Evolutionary conservation across 1,284 basidiomycete species (phyloP).

Genomic region (Tylopilus sp.): DNA sequence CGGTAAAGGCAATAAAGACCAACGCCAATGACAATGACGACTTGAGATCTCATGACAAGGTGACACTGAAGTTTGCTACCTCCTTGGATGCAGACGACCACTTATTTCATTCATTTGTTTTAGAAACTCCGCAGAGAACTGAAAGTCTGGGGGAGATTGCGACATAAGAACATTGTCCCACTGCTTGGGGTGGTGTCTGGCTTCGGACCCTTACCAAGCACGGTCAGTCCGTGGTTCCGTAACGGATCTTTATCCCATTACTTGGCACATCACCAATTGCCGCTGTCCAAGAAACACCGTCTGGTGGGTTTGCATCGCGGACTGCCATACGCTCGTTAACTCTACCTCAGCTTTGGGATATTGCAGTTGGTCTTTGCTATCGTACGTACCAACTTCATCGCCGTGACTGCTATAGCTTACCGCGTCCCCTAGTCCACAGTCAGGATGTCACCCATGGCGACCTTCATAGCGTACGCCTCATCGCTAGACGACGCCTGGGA

Average conservation of each 20-base stretch:
- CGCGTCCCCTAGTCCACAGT: constrained; percentile 20
- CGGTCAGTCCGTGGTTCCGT: constrained; percentile 31
- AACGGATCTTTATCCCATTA: constrained; percentile 29
- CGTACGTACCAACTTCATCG: constrained; percentile 16
- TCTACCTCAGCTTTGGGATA: constrained; percentile 22
- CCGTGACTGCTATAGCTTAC: neutral
- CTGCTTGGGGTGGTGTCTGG: constrained; percentile 26
- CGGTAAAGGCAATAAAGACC: constrained; percentile 25
- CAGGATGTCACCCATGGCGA: constrained; percentile 27
- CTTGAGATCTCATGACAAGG: constrained; percentile 14
- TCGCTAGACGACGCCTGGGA: neutral
- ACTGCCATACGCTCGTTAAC: neutral
- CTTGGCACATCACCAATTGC: neutral
- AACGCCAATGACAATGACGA: neutral
- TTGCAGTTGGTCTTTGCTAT: constrained; percentile 28
- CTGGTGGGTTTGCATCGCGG: constrained; percentile 14
- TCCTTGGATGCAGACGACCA: neutral
- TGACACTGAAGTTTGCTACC: neutral
- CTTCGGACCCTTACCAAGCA: constrained; percentile 21
- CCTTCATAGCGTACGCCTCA: constrained; percentile 27
- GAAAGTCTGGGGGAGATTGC: constrained; percentile 22
- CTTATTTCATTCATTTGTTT: neutral
- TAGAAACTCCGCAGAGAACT: constrained; percentile 32
- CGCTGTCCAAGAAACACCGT: constrained; percentile 6
- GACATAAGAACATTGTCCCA: constrained; percentile 30